phyloP scores from a whole-genome alignment of 169 alveolate genomes.

The Eimeria tenella region DNA sequence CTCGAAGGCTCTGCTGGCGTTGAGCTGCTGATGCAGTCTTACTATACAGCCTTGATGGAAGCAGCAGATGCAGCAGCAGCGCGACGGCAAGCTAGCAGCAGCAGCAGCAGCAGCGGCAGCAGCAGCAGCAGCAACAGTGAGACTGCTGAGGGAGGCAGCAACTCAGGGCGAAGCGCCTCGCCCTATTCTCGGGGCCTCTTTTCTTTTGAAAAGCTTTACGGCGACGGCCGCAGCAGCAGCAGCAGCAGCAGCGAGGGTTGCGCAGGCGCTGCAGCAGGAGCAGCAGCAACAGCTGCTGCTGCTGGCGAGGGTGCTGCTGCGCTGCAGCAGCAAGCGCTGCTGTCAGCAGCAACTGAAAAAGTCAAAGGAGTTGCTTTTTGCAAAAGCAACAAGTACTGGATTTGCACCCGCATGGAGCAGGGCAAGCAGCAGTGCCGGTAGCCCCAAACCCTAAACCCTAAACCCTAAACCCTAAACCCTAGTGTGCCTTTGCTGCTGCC shows the following conservation, averaged over 20 bases:
- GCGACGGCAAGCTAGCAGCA: not conserved
- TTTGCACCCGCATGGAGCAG: slow-evolving; percentile 49
- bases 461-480: not conserved
- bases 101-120: not conserved
- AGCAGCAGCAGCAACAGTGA: not conserved
- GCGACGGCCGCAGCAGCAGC: not conserved
- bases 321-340: not conserved
- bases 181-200: not conserved
- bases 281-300: not conserved
- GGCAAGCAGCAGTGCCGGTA: slow-evolving; percentile 65
- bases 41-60: not conserved
- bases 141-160: not conserved
- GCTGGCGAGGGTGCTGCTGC: not conserved
- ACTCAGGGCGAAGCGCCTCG: not conserved
- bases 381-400: slow-evolving; percentile 43
- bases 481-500: not conserved
- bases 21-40: not conserved
- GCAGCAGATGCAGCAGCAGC: slow-evolving; percentile 4
- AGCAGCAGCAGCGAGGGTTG: not conserved
- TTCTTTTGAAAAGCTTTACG: not conserved
- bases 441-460: not conserved
- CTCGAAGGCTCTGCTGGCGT: not conserved
- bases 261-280: not conserved
- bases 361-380: slow-evolving; percentile 67
- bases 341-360: not conserved